phyloP scores from a whole-genome alignment of 495 filamentous ascomycete genomes.

The Neurospora sp. region DNA sequence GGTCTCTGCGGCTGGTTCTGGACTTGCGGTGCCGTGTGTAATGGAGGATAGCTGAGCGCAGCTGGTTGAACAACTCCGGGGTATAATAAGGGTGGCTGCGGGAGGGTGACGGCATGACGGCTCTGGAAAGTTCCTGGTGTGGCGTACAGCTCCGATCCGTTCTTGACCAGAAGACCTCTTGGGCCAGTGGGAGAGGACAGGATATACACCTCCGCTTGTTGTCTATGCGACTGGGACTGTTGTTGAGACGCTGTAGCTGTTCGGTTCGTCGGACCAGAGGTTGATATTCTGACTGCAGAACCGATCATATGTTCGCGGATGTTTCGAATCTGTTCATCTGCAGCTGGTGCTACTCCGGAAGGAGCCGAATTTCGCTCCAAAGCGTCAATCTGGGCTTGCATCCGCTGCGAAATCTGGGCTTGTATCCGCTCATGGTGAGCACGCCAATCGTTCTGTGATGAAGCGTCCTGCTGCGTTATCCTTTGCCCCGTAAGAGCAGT shows the following conservation, averaged over 20 bases:
- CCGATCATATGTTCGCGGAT: not conserved
- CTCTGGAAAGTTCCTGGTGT: constrained; percentile 18
- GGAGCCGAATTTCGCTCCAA: not conserved
- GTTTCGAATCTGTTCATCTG: constrained; percentile 1
- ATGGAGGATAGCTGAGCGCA: not conserved
- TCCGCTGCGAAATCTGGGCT: not conserved
- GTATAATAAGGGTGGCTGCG: not conserved
- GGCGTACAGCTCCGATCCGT: constrained; percentile 32
- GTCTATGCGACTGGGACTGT: constrained; percentile 8
- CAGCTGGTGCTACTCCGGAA: not conserved
- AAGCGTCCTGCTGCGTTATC: not conserved
- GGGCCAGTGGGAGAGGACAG: constrained; percentile 51
- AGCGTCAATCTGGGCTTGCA: not conserved
- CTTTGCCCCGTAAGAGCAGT: not conserved
- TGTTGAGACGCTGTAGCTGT: constrained; percentile 3
- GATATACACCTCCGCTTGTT: constrained; percentile 44
- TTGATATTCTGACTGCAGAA: not conserved
- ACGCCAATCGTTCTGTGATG: not conserved
- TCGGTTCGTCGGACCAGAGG: not conserved
- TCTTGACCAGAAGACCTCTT: constrained; percentile 46
- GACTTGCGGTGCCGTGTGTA: not conserved
- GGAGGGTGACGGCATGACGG: not conserved
- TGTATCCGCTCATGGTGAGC: not conserved
- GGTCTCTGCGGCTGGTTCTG: not conserved
- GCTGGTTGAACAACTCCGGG: not conserved